These are phyloP conservation scores for Neurospora crassa DNA, from an alignment of 2,329 filamentous ascomycete species.

Conservation along the genomic window DNA sequence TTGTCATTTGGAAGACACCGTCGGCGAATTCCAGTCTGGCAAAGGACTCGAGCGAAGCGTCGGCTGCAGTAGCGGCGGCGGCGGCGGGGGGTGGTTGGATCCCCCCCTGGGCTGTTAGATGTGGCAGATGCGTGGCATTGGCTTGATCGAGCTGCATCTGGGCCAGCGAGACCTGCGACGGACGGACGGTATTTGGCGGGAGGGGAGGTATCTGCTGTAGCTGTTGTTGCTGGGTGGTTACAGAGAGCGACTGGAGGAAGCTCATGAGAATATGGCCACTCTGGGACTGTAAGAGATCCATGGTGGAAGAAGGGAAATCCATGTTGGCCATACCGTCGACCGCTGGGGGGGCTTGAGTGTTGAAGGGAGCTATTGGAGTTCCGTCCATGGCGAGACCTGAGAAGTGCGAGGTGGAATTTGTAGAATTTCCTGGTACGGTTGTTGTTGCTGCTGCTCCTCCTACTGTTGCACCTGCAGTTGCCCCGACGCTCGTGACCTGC, in stretches of 20 bases:
- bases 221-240: slow-evolving; percentile 6
- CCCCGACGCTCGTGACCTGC: not conserved
- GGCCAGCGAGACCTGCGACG: slow-evolving; percentile 35
- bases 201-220: not conserved
- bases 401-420: not conserved
- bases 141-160: slow-evolving; percentile 23
- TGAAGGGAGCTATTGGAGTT: not conserved
- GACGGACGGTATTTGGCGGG: slow-evolving; percentile 30
- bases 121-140: slow-evolving; percentile 19
- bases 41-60: slow-evolving; percentile 41
- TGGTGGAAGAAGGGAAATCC: not conserved
- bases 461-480: not conserved
- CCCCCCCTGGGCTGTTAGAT: not conserved
- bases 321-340: slow-evolving; percentile 6
- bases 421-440: not conserved
- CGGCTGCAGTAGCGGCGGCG: slow-evolving; percentile 22
- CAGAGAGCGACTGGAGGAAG: slow-evolving; percentile 23
- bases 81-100: slow-evolving; percentile 22
- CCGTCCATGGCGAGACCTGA: not conserved
- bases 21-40: slow-evolving; percentile 61
- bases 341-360: not conserved
- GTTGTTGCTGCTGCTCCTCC: not conserved
- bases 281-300: slow-evolving; percentile 13
- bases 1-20: slow-evolving; percentile 71
- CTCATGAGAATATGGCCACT: slow-evolving; percentile 32